phyloP scores from a whole-genome alignment of 2,329 filamentous ascomycete genomes.

The Aspergillus puulaauensis region DNA sequence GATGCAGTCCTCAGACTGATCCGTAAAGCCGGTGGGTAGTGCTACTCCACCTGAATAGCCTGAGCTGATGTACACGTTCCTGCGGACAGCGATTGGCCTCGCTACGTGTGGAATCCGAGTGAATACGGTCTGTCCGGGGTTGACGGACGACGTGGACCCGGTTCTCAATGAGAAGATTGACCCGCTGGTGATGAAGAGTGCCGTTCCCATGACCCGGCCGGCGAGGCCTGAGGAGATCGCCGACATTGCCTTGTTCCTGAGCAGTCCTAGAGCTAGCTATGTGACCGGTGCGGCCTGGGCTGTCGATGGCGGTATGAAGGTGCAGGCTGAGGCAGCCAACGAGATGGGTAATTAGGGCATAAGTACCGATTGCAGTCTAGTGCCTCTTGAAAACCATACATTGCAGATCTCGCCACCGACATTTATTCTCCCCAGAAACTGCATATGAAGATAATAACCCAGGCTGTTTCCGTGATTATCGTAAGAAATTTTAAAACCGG shows the following conservation, averaged over 20 bases:
- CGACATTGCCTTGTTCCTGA: slow-evolving; percentile 8
- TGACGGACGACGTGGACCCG: slow-evolving; percentile 17
- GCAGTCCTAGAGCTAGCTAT: slow-evolving; percentile 8
- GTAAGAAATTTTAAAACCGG: too few relatives aligned
- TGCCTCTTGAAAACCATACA: too few relatives aligned
- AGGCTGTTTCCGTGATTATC: too few relatives aligned
- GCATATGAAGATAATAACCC: too few relatives aligned
- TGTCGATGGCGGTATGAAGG: slow-evolving; percentile 9
- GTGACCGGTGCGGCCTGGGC: slow-evolving; percentile 4
- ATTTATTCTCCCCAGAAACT: too few relatives aligned
- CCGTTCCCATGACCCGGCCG: slow-evolving; percentile 20
- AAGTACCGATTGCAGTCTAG: too few relatives aligned
- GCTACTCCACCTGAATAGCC: slow-evolving; percentile 7
- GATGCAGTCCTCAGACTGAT: slow-evolving; percentile 47
- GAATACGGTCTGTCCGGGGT: slow-evolving; percentile 35
- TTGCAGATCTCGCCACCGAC: too few relatives aligned
- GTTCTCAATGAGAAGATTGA: neutral
- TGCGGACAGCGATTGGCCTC: slow-evolving; percentile 25
- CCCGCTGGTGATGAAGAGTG: slow-evolving; percentile 14
- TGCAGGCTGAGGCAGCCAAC: neutral
- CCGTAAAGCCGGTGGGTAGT: slow-evolving; percentile 32
- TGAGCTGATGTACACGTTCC: neutral
- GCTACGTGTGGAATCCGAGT: slow-evolving; percentile 29
- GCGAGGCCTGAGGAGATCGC: slow-evolving; percentile 26
- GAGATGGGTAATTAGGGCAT: too few relatives aligned